phyloP scores from a whole-genome alignment of 2,329 filamentous ascomycete genomes.

The Xylariaceae sp. region DNA sequence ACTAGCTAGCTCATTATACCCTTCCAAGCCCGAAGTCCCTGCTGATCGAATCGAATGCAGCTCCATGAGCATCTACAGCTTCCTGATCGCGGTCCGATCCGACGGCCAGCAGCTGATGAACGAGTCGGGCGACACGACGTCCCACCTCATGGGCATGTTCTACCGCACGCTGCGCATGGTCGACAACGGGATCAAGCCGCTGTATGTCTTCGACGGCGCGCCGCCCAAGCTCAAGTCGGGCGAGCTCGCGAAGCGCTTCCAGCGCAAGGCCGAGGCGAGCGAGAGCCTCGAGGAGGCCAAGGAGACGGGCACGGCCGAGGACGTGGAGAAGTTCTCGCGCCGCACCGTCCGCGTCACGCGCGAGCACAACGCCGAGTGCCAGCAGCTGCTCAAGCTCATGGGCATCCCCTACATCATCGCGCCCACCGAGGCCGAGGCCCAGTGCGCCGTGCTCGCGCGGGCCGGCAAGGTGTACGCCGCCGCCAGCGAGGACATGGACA shows the following conservation, averaged over 20 bases:
- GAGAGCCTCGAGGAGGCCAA: conserved; percentile 92
- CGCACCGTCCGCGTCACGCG: conserved; percentile 90
- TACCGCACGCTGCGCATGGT: conserved; percentile 97
- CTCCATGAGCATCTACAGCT: conserved; percentile 99
- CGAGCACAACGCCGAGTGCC: conserved; percentile 94
- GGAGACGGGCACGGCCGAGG: conserved; percentile 90
- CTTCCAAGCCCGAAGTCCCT: too few relatives aligned
- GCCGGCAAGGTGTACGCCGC: conserved; percentile 95
- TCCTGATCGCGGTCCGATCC: conserved; percentile 93
- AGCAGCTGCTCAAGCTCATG: conserved; percentile 86
- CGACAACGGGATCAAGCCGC: conserved; percentile 96
- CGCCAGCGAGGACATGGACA: conserved; percentile 98
- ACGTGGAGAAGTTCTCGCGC: conserved; percentile 96
- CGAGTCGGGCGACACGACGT: conserved; percentile 92
- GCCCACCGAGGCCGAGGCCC: conserved; percentile 93
- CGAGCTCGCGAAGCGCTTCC: conserved; percentile 91
- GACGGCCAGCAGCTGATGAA: conserved; percentile 94
- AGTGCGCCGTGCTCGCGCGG: conserved; percentile 82
- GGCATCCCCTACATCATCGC: conserved; percentile 92
- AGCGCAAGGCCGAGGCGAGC: conserved; percentile 86
- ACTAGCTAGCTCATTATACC: conserved; percentile 5
- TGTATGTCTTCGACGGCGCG: conserved; percentile 96
- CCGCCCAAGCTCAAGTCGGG: conserved; percentile 97
- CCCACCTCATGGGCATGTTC: conserved; percentile 98
- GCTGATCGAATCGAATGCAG: too few relatives aligned